Base-by-base conservation (phyloP, 495 filamentous ascomycete species). In the Aspergillus bertholletiae region DNA sequence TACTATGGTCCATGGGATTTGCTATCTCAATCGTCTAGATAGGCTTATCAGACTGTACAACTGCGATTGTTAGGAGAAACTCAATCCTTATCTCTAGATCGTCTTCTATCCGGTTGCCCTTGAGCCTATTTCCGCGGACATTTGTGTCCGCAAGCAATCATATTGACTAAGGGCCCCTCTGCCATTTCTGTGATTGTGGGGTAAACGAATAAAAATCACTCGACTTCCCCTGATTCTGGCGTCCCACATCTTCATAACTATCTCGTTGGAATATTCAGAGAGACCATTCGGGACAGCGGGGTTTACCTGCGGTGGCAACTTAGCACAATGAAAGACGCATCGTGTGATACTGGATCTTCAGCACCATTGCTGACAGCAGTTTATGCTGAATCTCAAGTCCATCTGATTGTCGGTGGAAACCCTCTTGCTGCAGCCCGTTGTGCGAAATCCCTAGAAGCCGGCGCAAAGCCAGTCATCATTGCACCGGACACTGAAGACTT, bases 391-490 rank as follows among this genome's bases (percentile, higher is more conserved):
- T 81, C 78, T 2, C 91, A 96, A 59, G 72, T 92, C 46, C 94
- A 97, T 69, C 74, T 98, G 35, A 85, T 98, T 44, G 64, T 97
- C 46, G 94, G 95, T 30, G 83, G 88, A 28, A 93, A 89, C 67
- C 85, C 94, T 41, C 78, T 98, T 28, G 95, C 95, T 27, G 86
- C 88, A 39, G 83, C 90, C 13, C 82, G 94, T 49, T 92, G 88
- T 65, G 70, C 82, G 18, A 90, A 88, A 59, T 94, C 90, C 15
- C 65, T 96, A 17, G 84, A 89, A 54, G 86, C 88, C n/a, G 94
- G 93, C 67, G 94, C 95, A 57, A 85, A 78, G 54, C 90, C 95
- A 0, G 85, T 90, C 27, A 71, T 97, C n/a, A 80, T 98, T 71
- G 83, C 92, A 18, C 86, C 88, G 5, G 81, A 80, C 49, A 74